Percentiles rank a stretch among this genome's conserved stretches.
Evolutionary conservation across 2,329 filamentous ascomycete species (phyloP).

Genomic region (Paecilomyces variotii): DNA sequence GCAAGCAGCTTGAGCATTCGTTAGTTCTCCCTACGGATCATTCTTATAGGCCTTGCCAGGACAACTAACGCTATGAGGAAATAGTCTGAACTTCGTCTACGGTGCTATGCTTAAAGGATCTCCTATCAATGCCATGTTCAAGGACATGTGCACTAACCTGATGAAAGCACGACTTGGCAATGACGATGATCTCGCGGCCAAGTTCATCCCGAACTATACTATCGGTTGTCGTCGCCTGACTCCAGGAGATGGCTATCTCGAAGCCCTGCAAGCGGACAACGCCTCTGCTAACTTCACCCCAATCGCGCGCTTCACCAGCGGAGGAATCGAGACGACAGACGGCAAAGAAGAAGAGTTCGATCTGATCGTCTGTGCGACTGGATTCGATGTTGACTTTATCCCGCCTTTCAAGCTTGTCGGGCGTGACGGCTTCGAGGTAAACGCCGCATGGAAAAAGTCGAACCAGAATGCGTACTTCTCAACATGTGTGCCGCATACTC

Average conservation of each 20-base stretch:
- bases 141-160: not conserved
- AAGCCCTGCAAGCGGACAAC: constrained; percentile 17
- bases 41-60: not conserved
- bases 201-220: constrained; percentile 16
- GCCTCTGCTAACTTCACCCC: constrained; percentile 10
- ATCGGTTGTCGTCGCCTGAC: constrained; percentile 21
- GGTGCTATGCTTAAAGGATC: constrained; percentile 10
- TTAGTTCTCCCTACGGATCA: constrained; percentile 4
- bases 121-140: not conserved
- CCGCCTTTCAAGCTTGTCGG: constrained; percentile 30
- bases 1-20: constrained; percentile 16
- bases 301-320: constrained; percentile 15
- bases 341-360: constrained; percentile 17
- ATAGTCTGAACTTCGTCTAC: constrained; percentile 6
- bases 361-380: constrained; percentile 32
- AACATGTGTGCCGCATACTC: constrained; percentile 10
- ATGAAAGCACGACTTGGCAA: constrained; percentile 14
- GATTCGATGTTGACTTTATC: constrained; percentile 32
- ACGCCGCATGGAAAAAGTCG: constrained; percentile 11
- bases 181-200: constrained; percentile 9
- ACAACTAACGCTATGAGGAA: not conserved
- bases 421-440: constrained; percentile 11
- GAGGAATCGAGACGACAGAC: constrained; percentile 13
- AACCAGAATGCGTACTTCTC: constrained; percentile 17
- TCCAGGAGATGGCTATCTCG: constrained; percentile 20